Evolutionary conservation across 148 eudicot genomes (phyloP), one percentile per base, ranked within the genome.

Genomic region (Dysphania ambrosioides): DNA sequence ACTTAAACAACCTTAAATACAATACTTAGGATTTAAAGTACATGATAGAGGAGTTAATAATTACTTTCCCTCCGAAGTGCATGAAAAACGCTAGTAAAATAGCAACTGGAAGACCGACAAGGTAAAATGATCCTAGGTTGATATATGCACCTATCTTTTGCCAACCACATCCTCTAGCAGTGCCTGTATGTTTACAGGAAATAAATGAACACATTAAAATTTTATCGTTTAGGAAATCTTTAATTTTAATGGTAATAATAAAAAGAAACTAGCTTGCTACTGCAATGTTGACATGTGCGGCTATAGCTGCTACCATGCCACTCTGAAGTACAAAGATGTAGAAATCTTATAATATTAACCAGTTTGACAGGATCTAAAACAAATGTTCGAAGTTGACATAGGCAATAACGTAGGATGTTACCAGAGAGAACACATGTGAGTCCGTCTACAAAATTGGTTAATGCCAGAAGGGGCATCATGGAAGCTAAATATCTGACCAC

Each of bases 101-200:
- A 34, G 93, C 89, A 67, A 67, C 55, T 24, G 93, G 97, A 38
- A 92, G 80, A 57, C 97, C 95, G 72, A 90, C 86, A 23, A 90
- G 79, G 76, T 90, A 90, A 74, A 90, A 88, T 36, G 97, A 87
- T 64, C 88, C 97, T 6, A 92, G 84, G 70, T 92, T 90, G 75
- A 92, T 80, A 40, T 56, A 85, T 44, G 97, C 95, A n/a, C 95
- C 97, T 15, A 86, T 80, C 71, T 88, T 86, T 82, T 92, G 97
- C 85, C 87, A 69, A 29, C 97, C 95, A 68, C 90, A 86, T 64
- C 97, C 96, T 88, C 95, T 86, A 49, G 88, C 88, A 69, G 83
- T 47, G 6, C 97, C 95, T 92, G 56, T 3, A 29, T 66, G 29
- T 38, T 10, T 0, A 38, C 38, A 32, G 23, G 6, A 19, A 32